A percentile compares a stretch with the other conserved stretches of the same genome.
Conservation (phyloP, 1,284 basidiomycete species). For the Dichomitus squalens region DNA sequence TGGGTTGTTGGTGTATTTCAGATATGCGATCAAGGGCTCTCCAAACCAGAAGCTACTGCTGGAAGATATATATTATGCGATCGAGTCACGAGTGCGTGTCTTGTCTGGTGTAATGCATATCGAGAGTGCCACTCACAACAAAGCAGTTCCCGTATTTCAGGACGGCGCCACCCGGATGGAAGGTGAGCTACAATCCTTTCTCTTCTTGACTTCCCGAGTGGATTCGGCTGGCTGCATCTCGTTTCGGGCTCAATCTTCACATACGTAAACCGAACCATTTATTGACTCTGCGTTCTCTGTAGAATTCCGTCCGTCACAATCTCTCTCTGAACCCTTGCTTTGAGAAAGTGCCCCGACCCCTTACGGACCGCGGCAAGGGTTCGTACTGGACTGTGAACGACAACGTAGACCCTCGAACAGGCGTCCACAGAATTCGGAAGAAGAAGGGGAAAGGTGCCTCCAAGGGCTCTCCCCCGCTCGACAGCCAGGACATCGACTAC, state of each 20-base stretch:
- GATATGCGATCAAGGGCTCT: slow-evolving; percentile 86
- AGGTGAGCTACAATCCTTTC: slow-evolving; percentile 51
- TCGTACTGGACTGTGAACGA: slow-evolving; percentile 90
- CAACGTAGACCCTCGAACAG: slow-evolving; percentile 82
- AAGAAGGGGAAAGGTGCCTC: slow-evolving; percentile 68
- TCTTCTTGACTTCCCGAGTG: background rate
- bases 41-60: slow-evolving; percentile 80
- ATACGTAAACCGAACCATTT: slow-evolving; percentile 30
- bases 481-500: slow-evolving; percentile 57
- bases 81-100: slow-evolving; percentile 74
- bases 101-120: slow-evolving; percentile 1
- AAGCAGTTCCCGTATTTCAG: slow-evolving; percentile 81
- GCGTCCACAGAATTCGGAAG: slow-evolving; percentile 81
- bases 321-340: slow-evolving; percentile 93
- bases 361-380: slow-evolving; percentile 86
- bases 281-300: background rate
- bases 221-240: background rate
- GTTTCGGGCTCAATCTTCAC: background rate
- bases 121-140: slow-evolving; percentile 2
- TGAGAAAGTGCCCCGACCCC: slow-evolving; percentile 86
- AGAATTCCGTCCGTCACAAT: slow-evolving; percentile 96
- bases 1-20: slow-evolving; percentile 30
- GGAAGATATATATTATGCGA: slow-evolving; percentile 87
- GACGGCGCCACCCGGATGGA: slow-evolving; percentile 82
- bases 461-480: slow-evolving; percentile 36